Percentiles rank a stretch among this genome's conserved stretches.
Conservation (phyloP, 148 eudicot genomes). For the Cornus kousa region DNA sequence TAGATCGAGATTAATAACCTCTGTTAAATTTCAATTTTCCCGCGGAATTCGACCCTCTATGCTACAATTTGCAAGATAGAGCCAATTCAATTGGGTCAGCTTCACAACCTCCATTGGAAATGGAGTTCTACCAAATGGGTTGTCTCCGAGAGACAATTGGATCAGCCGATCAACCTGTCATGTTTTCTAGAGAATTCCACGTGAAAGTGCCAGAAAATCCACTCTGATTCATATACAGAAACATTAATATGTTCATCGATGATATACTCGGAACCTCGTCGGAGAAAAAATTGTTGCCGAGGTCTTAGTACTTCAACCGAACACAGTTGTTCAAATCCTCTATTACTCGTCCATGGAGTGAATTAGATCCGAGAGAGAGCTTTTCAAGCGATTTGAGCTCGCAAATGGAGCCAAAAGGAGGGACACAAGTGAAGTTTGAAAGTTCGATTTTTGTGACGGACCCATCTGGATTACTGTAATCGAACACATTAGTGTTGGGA, state of each 20-base stretch:
- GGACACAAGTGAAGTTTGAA: conserved; percentile 44
- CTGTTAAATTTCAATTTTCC: conserved; percentile 53
- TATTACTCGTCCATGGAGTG: conserved; percentile 33
- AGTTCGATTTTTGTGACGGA: conserved; percentile 52
- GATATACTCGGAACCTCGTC: conserved; percentile 66
- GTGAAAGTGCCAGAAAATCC: conserved; percentile 67
- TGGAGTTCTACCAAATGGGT: conserved; percentile 42
- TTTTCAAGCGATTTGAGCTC: conserved; percentile 46
- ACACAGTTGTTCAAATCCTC: conserved; percentile 41
- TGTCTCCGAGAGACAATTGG: conserved; percentile 67
- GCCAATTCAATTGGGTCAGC: conserved; percentile 39
- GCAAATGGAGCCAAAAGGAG: conserved; percentile 56
- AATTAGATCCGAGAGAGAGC: conserved; percentile 65
- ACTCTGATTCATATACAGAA: conserved; percentile 52
- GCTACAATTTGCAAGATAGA: conserved; percentile 73
- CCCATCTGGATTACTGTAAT: conserved; percentile 24
- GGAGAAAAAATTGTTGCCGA: conserved; percentile 67
- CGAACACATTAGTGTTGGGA: conserved; percentile 34
- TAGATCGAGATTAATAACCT: conserved; percentile 51
- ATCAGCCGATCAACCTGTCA: conserved; percentile 49
- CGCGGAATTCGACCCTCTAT: conserved; percentile 59
- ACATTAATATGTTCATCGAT: conserved; percentile 21
- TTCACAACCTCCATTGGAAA: conserved; percentile 44
- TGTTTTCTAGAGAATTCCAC: conserved; percentile 54
- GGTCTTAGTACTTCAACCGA: conserved; percentile 50